Evolutionary conservation across 306 rosid genomes (phyloP).

Genomic region (Dicorynia guianensis): DNA sequence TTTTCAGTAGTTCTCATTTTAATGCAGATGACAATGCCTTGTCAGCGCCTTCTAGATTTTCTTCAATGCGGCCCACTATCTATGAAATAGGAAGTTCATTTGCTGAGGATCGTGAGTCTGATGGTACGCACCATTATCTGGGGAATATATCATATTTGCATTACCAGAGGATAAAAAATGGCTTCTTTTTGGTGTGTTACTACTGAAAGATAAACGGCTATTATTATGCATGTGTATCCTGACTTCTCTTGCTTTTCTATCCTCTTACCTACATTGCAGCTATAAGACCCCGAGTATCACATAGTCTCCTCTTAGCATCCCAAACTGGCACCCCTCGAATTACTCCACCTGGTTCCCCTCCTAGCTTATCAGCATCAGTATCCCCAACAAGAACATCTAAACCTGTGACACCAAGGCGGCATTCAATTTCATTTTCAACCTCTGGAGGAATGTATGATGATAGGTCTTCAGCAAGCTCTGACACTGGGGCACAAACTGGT

Average conservation of each 20-base stretch:
- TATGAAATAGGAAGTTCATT: constrained; percentile 57
- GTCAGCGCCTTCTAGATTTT: constrained; percentile 56
- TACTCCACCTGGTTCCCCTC: constrained; percentile 87
- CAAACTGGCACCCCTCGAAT: constrained; percentile 77
- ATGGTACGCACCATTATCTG: constrained; percentile 52
- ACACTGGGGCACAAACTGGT: constrained; percentile 68
- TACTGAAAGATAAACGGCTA: constrained; percentile 29
- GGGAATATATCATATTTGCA: constrained; percentile 6
- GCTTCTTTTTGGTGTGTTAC: constrained; percentile 11
- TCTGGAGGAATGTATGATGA: constrained; percentile 77
- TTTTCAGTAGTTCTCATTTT: constrained; percentile 36
- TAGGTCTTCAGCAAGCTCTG: constrained; percentile 61
- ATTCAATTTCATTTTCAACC: constrained; percentile 69
- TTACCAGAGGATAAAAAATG: constrained; percentile 5
- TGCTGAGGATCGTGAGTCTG: constrained; percentile 62
- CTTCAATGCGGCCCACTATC: constrained; percentile 55
- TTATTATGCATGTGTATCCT: constrained; percentile 28
- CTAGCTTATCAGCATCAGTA: constrained; percentile 66
- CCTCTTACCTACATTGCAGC: constrained; percentile 31
- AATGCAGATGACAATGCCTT: constrained; percentile 65
- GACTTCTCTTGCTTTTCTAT: constrained; percentile 12
- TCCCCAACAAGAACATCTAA: constrained; percentile 84
- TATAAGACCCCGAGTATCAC: constrained; percentile 61
- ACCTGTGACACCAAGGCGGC: constrained; percentile 84
- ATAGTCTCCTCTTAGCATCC: constrained; percentile 70